Base-by-base conservation (phyloP, 768 basidiomycete species). In the Trametes punicea region DNA sequence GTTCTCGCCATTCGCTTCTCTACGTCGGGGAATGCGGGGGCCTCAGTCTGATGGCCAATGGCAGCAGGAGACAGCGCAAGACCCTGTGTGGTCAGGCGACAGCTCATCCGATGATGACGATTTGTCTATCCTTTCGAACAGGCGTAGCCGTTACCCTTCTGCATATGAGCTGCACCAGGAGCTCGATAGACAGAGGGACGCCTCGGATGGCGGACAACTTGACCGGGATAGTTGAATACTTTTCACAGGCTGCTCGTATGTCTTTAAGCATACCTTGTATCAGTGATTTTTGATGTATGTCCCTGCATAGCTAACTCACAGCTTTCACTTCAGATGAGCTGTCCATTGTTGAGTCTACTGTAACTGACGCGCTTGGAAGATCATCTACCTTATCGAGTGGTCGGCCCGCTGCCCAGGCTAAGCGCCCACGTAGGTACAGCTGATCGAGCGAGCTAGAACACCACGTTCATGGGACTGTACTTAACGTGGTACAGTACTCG, bases 81-180 rank as follows among this genome's bases (percentile, higher is more conserved):
- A 56, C 31, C 56, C 49, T 20, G 40, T 57, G 30, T 65, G 61
- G 57, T 66, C 65, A 10, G 64, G 61, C 25, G 67, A 69, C 23
- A 67, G 65, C 55, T 69, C 67, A 8, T 60, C 61, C 6, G 62
- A 64, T 20, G 65, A 66, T 33, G 67, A 69, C 31, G 65, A 68
- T 25, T 39, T 69, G 30, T 64, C 64, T 15, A 34, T 65, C 3
- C 39, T 63, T 13, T 66, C 65, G 6, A 53, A 55, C 9, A 26
- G 62, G 30, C 54, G 60, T 7, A 62, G 52, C 27, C 55, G 60
- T 11, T 57, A 46, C 18, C 52, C 63, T 6, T 61, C 63, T 10
- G 55, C 47, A 18, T 55, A 42, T 27, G 63, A 64, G 46, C 20
- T 60, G 41, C 57, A 55, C 7, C 30, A 56, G 16, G 57, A 59